Base-by-base conservation (phyloP, 768 basidiomycete genomes). In the Leccinum obscurum region DNA sequence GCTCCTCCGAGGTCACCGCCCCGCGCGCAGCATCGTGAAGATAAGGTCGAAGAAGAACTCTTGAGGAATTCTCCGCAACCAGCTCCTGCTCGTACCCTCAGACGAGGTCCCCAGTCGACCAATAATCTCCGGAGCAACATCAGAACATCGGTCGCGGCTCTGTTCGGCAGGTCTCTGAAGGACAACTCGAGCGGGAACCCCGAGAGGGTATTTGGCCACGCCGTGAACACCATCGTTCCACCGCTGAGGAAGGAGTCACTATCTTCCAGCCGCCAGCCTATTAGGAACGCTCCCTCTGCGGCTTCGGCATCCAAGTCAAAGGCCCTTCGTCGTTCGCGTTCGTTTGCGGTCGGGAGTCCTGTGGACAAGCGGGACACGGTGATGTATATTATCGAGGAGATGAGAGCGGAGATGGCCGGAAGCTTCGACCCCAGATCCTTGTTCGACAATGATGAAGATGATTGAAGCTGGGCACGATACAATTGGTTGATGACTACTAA, bases 301-400 rank as follows among this genome's bases (percentile, higher is more conserved):
- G 14, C 10, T 60, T 65, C 15, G 58, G 68, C 35, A 28, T 22
- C 49, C 50, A 41, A 20, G 13, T 55, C 64, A 4, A 60, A 52
- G 26, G 30, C 54, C 7, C 60, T 72, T 6, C 72, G 68, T 37
- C 70, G 70, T 34, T 72, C 71, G 7, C 65, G 20, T 41, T 72
- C 72, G 37, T 67, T 62, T 9, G 64, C 65, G 15, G 66, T 63
- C 8, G 61, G 63, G 63, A 24, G 28, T 11, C 35, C 44, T 24
- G 14, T 17, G 1, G n/a, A 49, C 2, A 52, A 54, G 3, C 59
- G 56, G 11, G 64, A 62, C 39, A 2, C 61, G 4, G 11, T 72
- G 15, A 62, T 64, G 67, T 46, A 56, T 1, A 39, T 64, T 1
- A 51, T 74, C 22, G 50, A 62, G 37, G 63, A 65, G 54, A 55